Evolutionary conservation across 495 filamentous ascomycete genomes (phyloP).

Genomic region (Penicillium soppii): DNA sequence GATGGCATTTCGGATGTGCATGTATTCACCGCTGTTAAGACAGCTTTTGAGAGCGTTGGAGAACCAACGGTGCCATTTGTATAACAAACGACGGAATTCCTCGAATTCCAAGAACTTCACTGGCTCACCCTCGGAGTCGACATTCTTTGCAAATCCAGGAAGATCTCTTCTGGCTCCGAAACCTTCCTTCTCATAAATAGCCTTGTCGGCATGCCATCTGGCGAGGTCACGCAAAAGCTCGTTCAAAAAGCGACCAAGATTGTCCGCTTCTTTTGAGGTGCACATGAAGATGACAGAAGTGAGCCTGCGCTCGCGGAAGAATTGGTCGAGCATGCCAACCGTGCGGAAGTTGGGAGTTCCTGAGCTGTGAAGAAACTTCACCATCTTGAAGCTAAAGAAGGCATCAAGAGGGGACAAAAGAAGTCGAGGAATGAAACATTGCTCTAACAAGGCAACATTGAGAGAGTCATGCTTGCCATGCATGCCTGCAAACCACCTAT

Average conservation of each 20-base stretch:
- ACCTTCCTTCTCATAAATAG: slow-evolving; percentile 76
- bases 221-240: slow-evolving; percentile 74
- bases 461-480: slow-evolving; percentile 63
- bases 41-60: slow-evolving; percentile 74
- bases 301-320: slow-evolving; percentile 79
- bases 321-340: slow-evolving; percentile 74
- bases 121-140: slow-evolving; percentile 61
- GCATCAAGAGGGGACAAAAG: slow-evolving; percentile 82
- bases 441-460: slow-evolving; percentile 75
- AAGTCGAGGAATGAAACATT: slow-evolving; percentile 86
- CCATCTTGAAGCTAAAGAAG: slow-evolving; percentile 79
- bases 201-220: slow-evolving; percentile 78
- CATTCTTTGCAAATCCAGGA: slow-evolving; percentile 66
- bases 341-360: slow-evolving; percentile 86
- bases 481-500: slow-evolving; percentile 69
- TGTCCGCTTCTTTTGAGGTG: slow-evolving; percentile 85
- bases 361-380: slow-evolving; percentile 79
- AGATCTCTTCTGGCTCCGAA: slow-evolving; percentile 61
- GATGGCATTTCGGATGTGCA: slow-evolving; percentile 96
- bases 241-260: slow-evolving; percentile 84
- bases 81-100: slow-evolving; percentile 78
- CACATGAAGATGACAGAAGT: slow-evolving; percentile 81
- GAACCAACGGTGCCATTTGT: slow-evolving; percentile 85
- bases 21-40: slow-evolving; percentile 81
- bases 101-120: slow-evolving; percentile 74